Evolutionary conservation across 1,139 yeast genomes (phyloP), one percentile per base, ranked within the genome.

Genomic region (Lodderomyces orthopsilosis): DNA sequence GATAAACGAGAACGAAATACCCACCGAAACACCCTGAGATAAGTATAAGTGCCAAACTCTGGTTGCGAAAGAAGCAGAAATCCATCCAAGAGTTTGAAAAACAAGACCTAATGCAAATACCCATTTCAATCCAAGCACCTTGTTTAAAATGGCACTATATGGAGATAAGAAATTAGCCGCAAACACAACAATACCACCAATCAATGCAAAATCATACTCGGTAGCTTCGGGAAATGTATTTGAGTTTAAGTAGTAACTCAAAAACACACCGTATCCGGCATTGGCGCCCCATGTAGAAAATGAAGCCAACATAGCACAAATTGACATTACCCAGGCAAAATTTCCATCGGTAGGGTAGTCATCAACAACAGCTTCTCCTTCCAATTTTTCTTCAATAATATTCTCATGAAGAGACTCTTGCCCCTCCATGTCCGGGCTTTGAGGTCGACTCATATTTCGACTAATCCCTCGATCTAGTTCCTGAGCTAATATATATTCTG

Each of bases 231-330:
- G 73, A 49, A 82, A 83, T 1, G 68, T 62, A 39, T 74, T 59
- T 35, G 67, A 54, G 14, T 48, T 45, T 19, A 81, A 56, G 56
- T 82, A 86, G 54, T 68, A 81, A 30, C 79, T 74, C 28, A 86
- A 62, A 52, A 79, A 84, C 3, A 86, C 84, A 40, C 93, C 91
- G 55, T 74, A 86, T 0, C 80, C 76, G 4, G 87, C 77, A 54
- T 82, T 83, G 38, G 82, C 70, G 18, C 95, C 95, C 95, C 95
- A 86, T 1, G 90, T 77, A 24, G 79, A 74, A 38, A 81, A 68
- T 23, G 63, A 58, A 21, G 68, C 58, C 38, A 75, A 54, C 58
- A 78, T 68, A 1, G 77, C 77, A 51, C 85, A 76, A 2, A 75
- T 43, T 0, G 83, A 79, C 43, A 82, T 74, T 6, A 82, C 76